These are phyloP conservation scores for Periconia macrospinosa DNA, from an alignment of 2,329 filamentous ascomycete genomes.

Conservation along the genomic window DNA sequence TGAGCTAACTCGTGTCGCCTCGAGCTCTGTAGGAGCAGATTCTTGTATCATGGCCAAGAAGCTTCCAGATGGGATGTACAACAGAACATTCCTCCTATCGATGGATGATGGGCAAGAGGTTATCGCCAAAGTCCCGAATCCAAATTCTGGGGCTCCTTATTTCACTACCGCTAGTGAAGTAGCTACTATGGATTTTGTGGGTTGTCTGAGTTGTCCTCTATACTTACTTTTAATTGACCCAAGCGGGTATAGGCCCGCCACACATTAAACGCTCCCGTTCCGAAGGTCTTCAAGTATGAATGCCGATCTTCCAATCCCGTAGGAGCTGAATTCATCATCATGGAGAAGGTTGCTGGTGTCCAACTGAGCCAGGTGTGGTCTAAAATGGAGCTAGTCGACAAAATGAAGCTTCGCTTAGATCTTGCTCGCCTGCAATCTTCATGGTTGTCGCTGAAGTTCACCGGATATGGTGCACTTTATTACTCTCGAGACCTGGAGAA, in stretches of 20 bases:
- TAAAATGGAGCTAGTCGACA: too few relatives aligned
- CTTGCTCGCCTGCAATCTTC: too few relatives aligned
- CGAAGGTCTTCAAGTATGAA: conserved; percentile 31
- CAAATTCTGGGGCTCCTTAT: conserved; percentile 30
- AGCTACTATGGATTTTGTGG: conserved; percentile 30
- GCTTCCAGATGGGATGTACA: conserved; percentile 34
- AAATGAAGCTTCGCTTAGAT: too few relatives aligned
- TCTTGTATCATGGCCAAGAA: conserved; percentile 24
- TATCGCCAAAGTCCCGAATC: conserved; percentile 38
- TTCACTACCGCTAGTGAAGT: conserved; percentile 36
- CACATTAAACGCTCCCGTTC: conserved; percentile 26
- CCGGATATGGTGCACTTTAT: too few relatives aligned
- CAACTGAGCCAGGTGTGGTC: too few relatives aligned
- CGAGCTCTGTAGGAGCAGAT: conserved; percentile 15
- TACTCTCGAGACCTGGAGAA: too few relatives aligned
- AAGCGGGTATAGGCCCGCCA: conserved; percentile 21
- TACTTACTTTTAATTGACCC: too few relatives aligned
- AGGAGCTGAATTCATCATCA: conserved; percentile 25
- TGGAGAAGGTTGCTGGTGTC: conserved; percentile 22
- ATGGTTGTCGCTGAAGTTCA: too few relatives aligned
- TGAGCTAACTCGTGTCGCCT: conserved; percentile 13
- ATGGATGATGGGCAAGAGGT: conserved; percentile 36
- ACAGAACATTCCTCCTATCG: conserved; percentile 32
- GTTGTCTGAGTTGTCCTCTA: too few relatives aligned
- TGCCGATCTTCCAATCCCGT: conserved; percentile 18